A percentile compares a stretch with the other conserved stretches of the same genome.
Conservation (phyloP, 768 basidiomycete species). For the Mycena filopes region DNA sequence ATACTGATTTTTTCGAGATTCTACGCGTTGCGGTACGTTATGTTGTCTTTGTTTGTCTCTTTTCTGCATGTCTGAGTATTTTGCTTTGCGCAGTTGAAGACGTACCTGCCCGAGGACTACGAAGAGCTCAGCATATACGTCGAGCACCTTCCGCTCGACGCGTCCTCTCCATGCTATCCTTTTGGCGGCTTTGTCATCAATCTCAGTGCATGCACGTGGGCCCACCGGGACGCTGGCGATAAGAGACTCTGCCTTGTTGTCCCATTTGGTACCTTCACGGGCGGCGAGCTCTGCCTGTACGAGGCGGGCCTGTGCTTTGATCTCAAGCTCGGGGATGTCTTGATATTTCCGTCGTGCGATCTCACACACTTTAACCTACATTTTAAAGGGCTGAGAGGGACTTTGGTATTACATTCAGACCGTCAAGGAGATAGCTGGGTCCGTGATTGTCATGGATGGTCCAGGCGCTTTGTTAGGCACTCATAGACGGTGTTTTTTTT, state of each 20-base stretch:
- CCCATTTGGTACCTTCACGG: conserved; percentile 11
- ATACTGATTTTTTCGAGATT: background rate
- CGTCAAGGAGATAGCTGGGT: background rate
- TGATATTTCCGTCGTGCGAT: conserved; percentile 2
- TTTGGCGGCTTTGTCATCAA: conserved; percentile 40
- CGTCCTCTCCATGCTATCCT: conserved; percentile 30
- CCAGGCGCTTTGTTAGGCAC: background rate
- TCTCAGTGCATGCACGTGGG: conserved; percentile 35
- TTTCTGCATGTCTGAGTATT: too few relatives aligned
- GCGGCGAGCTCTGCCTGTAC: conserved; percentile 8
- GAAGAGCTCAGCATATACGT: conserved; percentile 34
- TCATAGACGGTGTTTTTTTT: too few relatives aligned
- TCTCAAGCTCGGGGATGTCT: background rate
- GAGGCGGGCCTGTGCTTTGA: conserved; percentile 2
- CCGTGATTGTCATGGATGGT: background rate
- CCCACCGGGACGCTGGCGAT: conserved; percentile 37
- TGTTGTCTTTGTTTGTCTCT: background rate
- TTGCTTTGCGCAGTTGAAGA: conserved; percentile 38
- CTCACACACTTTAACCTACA: conserved; percentile 4
- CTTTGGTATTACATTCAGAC: conserved; percentile 8
- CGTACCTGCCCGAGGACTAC: conserved; percentile 37
- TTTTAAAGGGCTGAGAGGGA: background rate
- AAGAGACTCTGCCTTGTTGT: conserved; percentile 41
- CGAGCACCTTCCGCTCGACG: conserved; percentile 33
- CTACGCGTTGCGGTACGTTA: background rate